Conservation (phyloP, 116 monocot species). For the Trichopus zeylanicus region DNA sequence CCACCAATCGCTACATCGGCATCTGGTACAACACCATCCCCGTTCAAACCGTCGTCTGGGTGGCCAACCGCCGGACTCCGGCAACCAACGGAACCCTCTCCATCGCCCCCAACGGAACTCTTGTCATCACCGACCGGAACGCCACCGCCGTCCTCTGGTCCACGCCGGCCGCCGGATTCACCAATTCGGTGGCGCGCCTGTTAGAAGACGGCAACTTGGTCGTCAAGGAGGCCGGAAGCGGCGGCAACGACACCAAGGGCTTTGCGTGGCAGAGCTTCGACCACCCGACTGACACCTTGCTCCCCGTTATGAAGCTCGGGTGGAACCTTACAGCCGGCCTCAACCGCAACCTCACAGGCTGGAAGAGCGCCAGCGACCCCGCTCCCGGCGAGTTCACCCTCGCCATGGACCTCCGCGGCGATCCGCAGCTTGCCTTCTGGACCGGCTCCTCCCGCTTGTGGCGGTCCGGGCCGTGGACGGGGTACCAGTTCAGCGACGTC, state of each 20-base stretch:
- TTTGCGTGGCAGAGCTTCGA: conserved; percentile 25
- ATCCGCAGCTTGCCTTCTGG: conserved; percentile 10
- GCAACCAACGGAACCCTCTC: not conserved
- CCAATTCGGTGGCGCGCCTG: conserved; percentile 8
- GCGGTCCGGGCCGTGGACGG: conserved; percentile 11
- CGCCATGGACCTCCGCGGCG: conserved; percentile 12
- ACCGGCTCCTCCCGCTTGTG: not conserved
- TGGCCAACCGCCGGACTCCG: conserved; percentile 18
- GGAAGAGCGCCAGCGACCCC: conserved; percentile 15
- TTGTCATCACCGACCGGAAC: not conserved
- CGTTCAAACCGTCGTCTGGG: conserved; percentile 22
- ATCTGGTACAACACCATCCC: conserved; percentile 18
- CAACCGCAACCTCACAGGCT: conserved; percentile 18
- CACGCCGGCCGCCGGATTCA: not conserved
- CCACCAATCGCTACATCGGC: conserved; percentile 9
- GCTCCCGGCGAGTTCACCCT: conserved; percentile 4
- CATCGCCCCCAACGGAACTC: conserved; percentile 6
- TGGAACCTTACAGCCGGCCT: not conserved
- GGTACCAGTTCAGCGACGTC: conserved; percentile 2
- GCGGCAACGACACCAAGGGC: not conserved
- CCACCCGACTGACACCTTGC: conserved; percentile 18
- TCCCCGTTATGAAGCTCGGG: conserved; percentile 31
- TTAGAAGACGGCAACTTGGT: conserved; percentile 20
- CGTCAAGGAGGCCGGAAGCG: not conserved
- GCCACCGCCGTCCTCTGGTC: not conserved